Conservation (phyloP, 768 basidiomycete genomes). For the Crassisporium funariophilum region DNA sequence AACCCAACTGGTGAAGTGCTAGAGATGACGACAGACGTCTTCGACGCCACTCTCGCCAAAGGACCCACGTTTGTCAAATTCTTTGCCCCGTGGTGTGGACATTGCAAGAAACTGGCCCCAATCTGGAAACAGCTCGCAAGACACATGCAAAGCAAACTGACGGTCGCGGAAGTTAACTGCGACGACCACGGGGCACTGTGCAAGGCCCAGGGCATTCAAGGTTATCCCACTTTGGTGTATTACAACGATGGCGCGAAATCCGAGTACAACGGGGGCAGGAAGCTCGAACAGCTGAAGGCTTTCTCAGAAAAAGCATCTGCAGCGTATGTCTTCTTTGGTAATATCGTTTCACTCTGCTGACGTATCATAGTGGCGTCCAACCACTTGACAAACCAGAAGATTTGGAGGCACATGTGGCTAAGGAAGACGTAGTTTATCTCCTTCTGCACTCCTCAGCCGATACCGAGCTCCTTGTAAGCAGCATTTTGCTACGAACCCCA, state of each 20-base stretch:
- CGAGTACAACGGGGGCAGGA: slow-evolving; percentile 78
- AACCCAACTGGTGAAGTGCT: slow-evolving; percentile 42
- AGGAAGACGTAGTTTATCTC: slow-evolving; percentile 55
- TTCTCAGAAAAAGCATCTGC: slow-evolving; percentile 79
- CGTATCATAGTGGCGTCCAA: slow-evolving; percentile 27
- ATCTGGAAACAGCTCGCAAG: slow-evolving; percentile 77
- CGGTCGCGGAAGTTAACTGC: slow-evolving; percentile 87
- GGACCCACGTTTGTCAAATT: slow-evolving; percentile 62
- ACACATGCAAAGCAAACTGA: slow-evolving; percentile 68
- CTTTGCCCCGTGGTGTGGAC: slow-evolving; percentile 96
- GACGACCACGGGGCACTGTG: slow-evolving; percentile 75
- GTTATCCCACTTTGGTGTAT: slow-evolving; percentile 84
- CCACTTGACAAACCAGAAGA: slow-evolving; percentile 37
- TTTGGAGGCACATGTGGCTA: slow-evolving; percentile 36
- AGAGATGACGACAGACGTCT: slow-evolving; percentile 36
- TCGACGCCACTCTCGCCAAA: slow-evolving; percentile 38
- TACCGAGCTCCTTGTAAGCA: slow-evolving; percentile 34
- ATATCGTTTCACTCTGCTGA: not conserved
- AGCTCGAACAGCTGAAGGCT: slow-evolving; percentile 65
- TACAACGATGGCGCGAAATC: slow-evolving; percentile 59
- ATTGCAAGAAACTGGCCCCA: slow-evolving; percentile 93
- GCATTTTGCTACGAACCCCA: no score
- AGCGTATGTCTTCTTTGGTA: slow-evolving; percentile 51
- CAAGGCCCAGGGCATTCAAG: slow-evolving; percentile 61
- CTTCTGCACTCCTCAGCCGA: slow-evolving; percentile 49